Evolutionary conservation across 1,139 yeast species (phyloP).

Genomic region (Sugiyamaella pinicola): DNA sequence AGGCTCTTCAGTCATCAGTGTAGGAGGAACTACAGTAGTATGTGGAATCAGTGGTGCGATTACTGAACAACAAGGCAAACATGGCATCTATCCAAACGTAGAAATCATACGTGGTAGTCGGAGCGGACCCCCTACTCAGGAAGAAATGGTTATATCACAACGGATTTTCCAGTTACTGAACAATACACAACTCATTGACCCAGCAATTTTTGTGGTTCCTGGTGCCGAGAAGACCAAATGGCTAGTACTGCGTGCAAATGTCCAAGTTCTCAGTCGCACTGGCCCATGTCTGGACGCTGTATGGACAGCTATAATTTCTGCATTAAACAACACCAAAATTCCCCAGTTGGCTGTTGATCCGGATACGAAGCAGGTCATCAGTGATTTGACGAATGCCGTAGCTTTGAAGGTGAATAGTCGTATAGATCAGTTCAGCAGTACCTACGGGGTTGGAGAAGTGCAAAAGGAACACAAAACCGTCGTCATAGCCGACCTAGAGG

Average conservation of each 20-base stretch:
- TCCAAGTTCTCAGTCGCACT: constrained; percentile 76
- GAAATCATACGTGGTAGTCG: constrained; percentile 51
- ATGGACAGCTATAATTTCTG: constrained; percentile 67
- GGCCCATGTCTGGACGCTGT: constrained; percentile 83
- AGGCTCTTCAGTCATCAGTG: constrained; percentile 71
- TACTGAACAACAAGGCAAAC: constrained; percentile 43
- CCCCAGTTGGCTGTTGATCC: constrained; percentile 60
- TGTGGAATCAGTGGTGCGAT: constrained; percentile 77
- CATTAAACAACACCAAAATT: constrained; percentile 59
- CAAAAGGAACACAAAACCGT: constrained; percentile 42
- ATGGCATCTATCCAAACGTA: constrained; percentile 70
- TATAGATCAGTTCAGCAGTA: constrained; percentile 49
- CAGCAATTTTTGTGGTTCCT: constrained; percentile 8
- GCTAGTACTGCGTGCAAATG: constrained; percentile 51
- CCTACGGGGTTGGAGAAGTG: constrained; percentile 62
- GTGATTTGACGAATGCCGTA: constrained; percentile 47
- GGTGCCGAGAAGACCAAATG: constrained; percentile 19
- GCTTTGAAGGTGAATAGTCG: constrained; percentile 39
- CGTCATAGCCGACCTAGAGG: constrained; percentile 70
- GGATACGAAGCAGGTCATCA: constrained; percentile 41
- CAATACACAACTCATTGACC: constrained; percentile 14
- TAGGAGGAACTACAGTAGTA: constrained; percentile 75
- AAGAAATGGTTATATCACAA: constrained; percentile 83
- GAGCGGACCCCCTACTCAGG: constrained; percentile 72
- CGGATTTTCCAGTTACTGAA: constrained; percentile 54